Evolutionary conservation across 495 filamentous ascomycete species (phyloP).

Genomic region (Viridothelium virens): DNA sequence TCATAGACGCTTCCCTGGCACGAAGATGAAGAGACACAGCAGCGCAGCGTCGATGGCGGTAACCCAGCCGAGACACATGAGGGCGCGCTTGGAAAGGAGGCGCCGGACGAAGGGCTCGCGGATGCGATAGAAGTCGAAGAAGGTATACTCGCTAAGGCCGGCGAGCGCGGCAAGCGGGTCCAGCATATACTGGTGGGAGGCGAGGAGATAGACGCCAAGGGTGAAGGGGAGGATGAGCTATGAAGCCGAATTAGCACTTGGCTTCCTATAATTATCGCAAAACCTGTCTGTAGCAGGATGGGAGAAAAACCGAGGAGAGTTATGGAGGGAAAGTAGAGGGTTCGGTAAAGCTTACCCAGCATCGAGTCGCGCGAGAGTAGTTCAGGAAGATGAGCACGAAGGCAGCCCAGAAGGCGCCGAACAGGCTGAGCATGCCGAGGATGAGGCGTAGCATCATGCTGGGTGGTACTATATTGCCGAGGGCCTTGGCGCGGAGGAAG

Average conservation of each 20-base stretch:
- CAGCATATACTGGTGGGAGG: conserved; percentile 86
- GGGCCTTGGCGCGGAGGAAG: conserved; percentile 86
- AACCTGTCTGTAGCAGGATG: no score
- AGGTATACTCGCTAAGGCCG: conserved; percentile 89
- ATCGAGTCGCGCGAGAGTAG: conserved; percentile 60
- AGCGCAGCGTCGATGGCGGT: conserved; percentile 66
- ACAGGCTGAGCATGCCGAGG: conserved; percentile 77
- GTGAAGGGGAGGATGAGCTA: conserved; percentile 92
- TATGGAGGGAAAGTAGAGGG: conserved; percentile 14
- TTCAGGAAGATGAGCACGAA: conserved; percentile 89
- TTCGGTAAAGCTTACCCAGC: conserved; percentile 60
- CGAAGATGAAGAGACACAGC: conserved; percentile 79
- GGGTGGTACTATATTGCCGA: conserved; percentile 88
- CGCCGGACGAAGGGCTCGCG: conserved; percentile 76
- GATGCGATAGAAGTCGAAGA: conserved; percentile 78
- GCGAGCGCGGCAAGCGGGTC: conserved; percentile 86
- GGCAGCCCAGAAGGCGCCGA: conserved; percentile 86
- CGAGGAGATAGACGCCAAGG: conserved; percentile 76
- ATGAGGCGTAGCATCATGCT: conserved; percentile 76
- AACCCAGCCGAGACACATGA: conserved; percentile 66
- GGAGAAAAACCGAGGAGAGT: background rate
- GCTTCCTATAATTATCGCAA: background rate
- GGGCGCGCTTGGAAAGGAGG: conserved; percentile 69
- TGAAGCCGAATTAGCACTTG: conserved; percentile 3
- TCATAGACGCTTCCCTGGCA: conserved; percentile 81